Conservation (phyloP, 768 basidiomycete genomes). For the Atractiella rhizophila region DNA sequence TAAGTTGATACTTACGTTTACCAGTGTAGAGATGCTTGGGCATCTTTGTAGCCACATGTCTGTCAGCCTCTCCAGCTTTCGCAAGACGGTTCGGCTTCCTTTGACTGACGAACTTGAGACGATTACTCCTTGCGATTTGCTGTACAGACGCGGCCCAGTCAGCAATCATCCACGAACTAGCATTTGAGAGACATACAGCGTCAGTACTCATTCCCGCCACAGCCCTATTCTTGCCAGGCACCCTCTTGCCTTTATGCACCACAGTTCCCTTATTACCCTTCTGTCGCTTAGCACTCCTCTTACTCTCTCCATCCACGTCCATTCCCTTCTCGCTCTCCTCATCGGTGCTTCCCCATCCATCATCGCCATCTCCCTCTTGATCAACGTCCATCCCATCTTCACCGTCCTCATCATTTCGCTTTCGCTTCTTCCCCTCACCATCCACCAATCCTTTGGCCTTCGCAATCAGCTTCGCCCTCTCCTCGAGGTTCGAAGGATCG, state of each 20-base stretch:
- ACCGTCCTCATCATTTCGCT: slow-evolving; percentile 26
- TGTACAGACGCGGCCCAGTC: neutral
- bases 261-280: slow-evolving; percentile 5
- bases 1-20: slow-evolving; percentile 31
- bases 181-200: neutral
- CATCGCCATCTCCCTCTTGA: slow-evolving; percentile 1
- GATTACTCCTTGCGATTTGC: slow-evolving; percentile 52
- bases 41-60: slow-evolving; percentile 29
- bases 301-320: slow-evolving; percentile 19
- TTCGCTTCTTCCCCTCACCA: slow-evolving; percentile 39
- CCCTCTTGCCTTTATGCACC: slow-evolving; percentile 13
- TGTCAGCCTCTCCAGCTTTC: slow-evolving; percentile 72
- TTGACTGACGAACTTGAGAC: slow-evolving; percentile 69
- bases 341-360: slow-evolving; percentile 1
- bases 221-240: slow-evolving; percentile 9
- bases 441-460: slow-evolving; percentile 32
- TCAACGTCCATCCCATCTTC: slow-evolving; percentile 13
- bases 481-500: slow-evolving; percentile 64
- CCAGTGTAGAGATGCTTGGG: slow-evolving; percentile 69
- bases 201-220: slow-evolving; percentile 5
- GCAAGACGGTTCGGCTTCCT: slow-evolving; percentile 64
- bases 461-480: slow-evolving; percentile 59
- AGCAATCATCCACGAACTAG: neutral
- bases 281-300: slow-evolving; percentile 12
- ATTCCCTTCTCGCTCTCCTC: slow-evolving; percentile 24